These are phyloP conservation scores for Gynochthodes officinalis DNA, from an alignment of 257 asterid genomes.

Conservation along the genomic window DNA sequence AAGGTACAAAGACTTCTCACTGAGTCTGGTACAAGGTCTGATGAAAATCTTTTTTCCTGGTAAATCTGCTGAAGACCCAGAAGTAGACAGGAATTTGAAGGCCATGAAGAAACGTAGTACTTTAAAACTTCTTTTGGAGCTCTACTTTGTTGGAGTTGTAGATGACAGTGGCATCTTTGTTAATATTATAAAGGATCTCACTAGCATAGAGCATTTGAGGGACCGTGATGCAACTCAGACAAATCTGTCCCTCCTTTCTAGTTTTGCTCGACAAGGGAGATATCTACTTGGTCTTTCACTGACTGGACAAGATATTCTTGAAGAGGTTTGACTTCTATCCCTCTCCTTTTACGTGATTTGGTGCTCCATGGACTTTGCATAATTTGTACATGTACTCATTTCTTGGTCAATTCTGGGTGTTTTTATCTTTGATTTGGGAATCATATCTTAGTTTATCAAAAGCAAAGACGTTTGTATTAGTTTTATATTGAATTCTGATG, in stretches of 20 bases:
- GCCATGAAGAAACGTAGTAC: constrained; percentile 99
- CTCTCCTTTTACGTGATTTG: background rate
- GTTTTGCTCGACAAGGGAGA: constrained; percentile 98
- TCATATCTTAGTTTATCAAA: background rate
- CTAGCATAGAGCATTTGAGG: constrained; percentile 80
- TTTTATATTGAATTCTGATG: background rate
- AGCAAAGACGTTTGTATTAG: background rate
- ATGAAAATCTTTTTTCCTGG: constrained; percentile 74
- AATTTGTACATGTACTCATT: background rate
- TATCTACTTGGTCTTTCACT: constrained; percentile 81
- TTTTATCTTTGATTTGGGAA: too few relatives aligned
- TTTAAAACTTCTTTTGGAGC: constrained; percentile 91
- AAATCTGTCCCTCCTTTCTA: constrained; percentile 88
- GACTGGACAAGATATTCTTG: constrained; percentile 76
- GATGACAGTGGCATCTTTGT: constrained; percentile 73
- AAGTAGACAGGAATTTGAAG: constrained; percentile 72
- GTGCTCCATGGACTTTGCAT: constrained; percentile 4
- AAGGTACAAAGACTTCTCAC: constrained; percentile 90
- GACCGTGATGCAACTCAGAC: constrained; percentile 97
- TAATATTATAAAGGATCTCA: constrained; percentile 82
- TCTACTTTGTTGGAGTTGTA: constrained; percentile 87
- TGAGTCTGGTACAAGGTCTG: constrained; percentile 94
- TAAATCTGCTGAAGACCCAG: constrained; percentile 75
- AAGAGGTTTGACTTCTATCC: constrained; percentile 55
- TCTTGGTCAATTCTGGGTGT: background rate